A percentile compares a stretch with the other conserved stretches of the same genome.
Conservation (phyloP, 2,329 filamentous ascomycete species). For the Westerdykella aurantiaca region DNA sequence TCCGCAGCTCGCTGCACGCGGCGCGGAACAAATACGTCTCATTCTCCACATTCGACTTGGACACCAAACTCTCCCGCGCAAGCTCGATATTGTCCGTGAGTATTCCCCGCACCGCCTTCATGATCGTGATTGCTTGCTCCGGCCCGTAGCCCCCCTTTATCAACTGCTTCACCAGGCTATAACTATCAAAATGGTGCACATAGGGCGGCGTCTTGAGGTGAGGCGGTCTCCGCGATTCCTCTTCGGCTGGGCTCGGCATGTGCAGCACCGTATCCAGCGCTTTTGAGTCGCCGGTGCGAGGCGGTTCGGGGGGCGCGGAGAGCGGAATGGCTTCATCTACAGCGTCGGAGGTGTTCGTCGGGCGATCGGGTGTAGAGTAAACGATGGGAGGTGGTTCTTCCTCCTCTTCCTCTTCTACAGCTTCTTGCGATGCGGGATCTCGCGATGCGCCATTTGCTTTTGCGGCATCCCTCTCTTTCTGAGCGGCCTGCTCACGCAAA, state of each 20-base stretch:
- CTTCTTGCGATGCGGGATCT: slow-evolving; percentile 4
- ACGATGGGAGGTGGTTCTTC: slow-evolving; percentile 13
- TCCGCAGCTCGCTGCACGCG: slow-evolving; percentile 84
- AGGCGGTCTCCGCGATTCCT: slow-evolving; percentile 50
- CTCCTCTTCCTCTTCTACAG: slow-evolving; percentile 16
- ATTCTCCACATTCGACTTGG: slow-evolving; percentile 90
- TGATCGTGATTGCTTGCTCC: slow-evolving; percentile 72
- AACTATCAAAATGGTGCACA: slow-evolving; percentile 95
- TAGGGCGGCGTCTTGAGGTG: slow-evolving; percentile 71
- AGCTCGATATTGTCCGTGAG: slow-evolving; percentile 74
- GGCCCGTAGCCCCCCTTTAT: slow-evolving; percentile 64
- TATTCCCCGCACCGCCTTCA: slow-evolving; percentile 83
- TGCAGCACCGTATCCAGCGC: slow-evolving; percentile 39
- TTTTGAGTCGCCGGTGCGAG: slow-evolving; percentile 24
- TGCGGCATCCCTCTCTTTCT: slow-evolving; percentile 4
- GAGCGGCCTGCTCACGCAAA: slow-evolving; percentile 16
- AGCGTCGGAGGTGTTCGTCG: slow-evolving; percentile 4
- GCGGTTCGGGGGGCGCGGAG: slow-evolving; percentile 16
- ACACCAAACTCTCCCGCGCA: slow-evolving; percentile 73
- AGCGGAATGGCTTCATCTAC: slow-evolving; percentile 10
- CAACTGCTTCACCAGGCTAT: slow-evolving; percentile 77
- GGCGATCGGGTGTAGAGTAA: slow-evolving; percentile 11
- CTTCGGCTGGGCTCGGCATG: slow-evolving; percentile 36
- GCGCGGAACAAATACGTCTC: slow-evolving; percentile 91
- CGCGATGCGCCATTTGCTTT: slow-evolving; percentile 7